Percentiles rank a stretch among this genome's conserved stretches.
phyloP scores from a whole-genome alignment of 2,329 filamentous ascomycete genomes.

The Talaromyces funiculosus region DNA sequence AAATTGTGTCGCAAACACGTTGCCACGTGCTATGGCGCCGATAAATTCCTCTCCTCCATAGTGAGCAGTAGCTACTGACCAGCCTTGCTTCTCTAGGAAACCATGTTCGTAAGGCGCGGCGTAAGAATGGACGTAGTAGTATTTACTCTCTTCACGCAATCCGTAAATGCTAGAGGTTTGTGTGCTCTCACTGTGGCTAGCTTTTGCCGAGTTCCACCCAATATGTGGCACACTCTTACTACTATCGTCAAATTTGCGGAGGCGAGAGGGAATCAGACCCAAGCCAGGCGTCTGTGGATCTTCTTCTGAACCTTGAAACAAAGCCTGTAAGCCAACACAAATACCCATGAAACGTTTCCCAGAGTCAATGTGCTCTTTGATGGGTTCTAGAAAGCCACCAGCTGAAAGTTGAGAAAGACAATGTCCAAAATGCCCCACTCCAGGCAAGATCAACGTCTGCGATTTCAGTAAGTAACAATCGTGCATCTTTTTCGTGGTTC shows the following conservation, averaged over 20 bases:
- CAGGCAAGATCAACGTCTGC: constrained; percentile 88
- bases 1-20: constrained; percentile 89
- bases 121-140: constrained; percentile 98
- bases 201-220: constrained; percentile 89
- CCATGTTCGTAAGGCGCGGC: constrained; percentile 70
- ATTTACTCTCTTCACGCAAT: constrained; percentile 75
- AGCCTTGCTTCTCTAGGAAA: constrained; percentile 72
- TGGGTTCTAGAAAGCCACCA: constrained; percentile 77
- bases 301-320: constrained; percentile 83
- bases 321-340: constrained; percentile 86
- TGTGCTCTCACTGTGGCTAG: constrained; percentile 35
- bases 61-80: constrained; percentile 82
- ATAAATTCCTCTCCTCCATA: constrained; percentile 90
- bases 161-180: constrained; percentile 64
- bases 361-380: constrained; percentile 72
- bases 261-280: constrained; percentile 62
- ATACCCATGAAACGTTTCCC: constrained; percentile 99
- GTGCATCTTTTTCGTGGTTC: not conserved
- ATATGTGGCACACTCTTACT: constrained; percentile 96
- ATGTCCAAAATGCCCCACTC: constrained; percentile 96
- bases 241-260: constrained; percentile 70
- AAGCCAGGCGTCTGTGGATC: constrained; percentile 67
- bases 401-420: constrained; percentile 78
- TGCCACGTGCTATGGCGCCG: constrained; percentile 78
- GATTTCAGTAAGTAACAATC: constrained; percentile 8